Evolutionary conservation across 257 asterid species (phyloP).

Genomic region (Fraxinus pennsylvanica): DNA sequence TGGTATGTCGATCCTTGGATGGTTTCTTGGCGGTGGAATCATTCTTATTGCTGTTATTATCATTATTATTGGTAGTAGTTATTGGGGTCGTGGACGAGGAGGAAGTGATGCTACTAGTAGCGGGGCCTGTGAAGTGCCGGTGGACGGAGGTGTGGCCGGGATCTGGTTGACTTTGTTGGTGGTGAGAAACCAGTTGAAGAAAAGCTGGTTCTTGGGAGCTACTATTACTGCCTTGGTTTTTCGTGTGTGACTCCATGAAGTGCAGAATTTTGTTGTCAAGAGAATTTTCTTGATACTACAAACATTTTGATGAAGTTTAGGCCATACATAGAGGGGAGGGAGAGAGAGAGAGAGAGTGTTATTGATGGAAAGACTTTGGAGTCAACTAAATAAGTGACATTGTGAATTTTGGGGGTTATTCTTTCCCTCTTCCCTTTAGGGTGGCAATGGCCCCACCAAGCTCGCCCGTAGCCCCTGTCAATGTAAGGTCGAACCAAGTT

Average conservation of each 20-base stretch:
- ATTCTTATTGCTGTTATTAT: neutral
- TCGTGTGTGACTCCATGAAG: slow-evolving; percentile 35
- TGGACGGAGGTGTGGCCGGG: slow-evolving; percentile 14
- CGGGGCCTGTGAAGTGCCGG: neutral
- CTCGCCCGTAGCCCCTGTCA: neutral
- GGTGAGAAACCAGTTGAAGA: slow-evolving; percentile 39
- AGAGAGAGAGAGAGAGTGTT: neutral
- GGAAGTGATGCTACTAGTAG: neutral
- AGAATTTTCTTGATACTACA: slow-evolving; percentile 14
- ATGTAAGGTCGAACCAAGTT: too few relatives aligned
- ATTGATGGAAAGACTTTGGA: slow-evolving; percentile 8
- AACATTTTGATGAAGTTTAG: slow-evolving; percentile 19
- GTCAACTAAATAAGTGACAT: slow-evolving; percentile 40
- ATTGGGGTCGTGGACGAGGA: neutral
- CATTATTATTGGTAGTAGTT: neutral
- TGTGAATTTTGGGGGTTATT: slow-evolving; percentile 44
- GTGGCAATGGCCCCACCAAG: neutral
- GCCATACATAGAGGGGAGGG: neutral
- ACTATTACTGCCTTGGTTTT: slow-evolving; percentile 28
- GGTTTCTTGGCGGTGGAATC: slow-evolving; percentile 34
- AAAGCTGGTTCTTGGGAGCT: slow-evolving; percentile 33
- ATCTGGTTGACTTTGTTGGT: slow-evolving; percentile 35
- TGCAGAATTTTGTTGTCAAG: slow-evolving; percentile 25
- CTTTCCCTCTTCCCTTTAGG: slow-evolving; percentile 32
- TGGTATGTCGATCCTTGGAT: slow-evolving; percentile 57